A percentile compares a stretch with the other conserved stretches of the same genome.
Conservation (phyloP, 768 basidiomycete species). For the Cystobasidium tubakii region DNA sequence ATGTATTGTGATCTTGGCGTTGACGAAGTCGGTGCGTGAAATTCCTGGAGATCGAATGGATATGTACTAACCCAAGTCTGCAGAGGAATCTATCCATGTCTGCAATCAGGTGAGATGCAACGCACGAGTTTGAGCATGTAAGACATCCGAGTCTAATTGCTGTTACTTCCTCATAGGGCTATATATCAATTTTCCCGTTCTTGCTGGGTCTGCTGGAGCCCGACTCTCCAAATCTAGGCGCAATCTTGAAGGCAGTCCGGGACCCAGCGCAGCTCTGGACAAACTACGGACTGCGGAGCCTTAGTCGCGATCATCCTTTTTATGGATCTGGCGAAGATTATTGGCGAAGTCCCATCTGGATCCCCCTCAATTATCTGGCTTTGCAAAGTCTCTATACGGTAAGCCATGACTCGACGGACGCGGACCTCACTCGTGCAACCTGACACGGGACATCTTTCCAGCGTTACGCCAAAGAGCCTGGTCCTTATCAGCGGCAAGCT, state of each 20-base stretch:
- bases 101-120: slow-evolving; percentile 64
- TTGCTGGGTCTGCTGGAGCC: slow-evolving; percentile 71
- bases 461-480: slow-evolving; percentile 70
- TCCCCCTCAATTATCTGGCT: slow-evolving; percentile 93
- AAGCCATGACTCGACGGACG: slow-evolving; percentile 37
- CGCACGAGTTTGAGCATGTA: too few species aligned
- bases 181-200: slow-evolving; percentile 90
- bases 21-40: slow-evolving; percentile 65
- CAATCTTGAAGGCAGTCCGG: slow-evolving; percentile 71
- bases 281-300: slow-evolving; percentile 75
- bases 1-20: slow-evolving; percentile 92
- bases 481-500: slow-evolving; percentile 73
- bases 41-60: neutral
- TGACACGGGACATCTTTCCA: too few species aligned
- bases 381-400: slow-evolving; percentile 73
- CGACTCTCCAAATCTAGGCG: slow-evolving; percentile 69
- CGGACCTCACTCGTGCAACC: too few species aligned
- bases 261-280: slow-evolving; percentile 89
- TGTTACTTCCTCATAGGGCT: slow-evolving; percentile 54
- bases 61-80: neutral
- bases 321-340: slow-evolving; percentile 93
- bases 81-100: slow-evolving; percentile 85
- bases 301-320: slow-evolving; percentile 79
- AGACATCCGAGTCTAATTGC: too few species aligned
- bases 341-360: slow-evolving; percentile 95